Evolutionary conservation across 1,284 basidiomycete species (phyloP), one percentile per base, ranked within the genome.

Genomic region (Cryptococcus sp.): DNA sequence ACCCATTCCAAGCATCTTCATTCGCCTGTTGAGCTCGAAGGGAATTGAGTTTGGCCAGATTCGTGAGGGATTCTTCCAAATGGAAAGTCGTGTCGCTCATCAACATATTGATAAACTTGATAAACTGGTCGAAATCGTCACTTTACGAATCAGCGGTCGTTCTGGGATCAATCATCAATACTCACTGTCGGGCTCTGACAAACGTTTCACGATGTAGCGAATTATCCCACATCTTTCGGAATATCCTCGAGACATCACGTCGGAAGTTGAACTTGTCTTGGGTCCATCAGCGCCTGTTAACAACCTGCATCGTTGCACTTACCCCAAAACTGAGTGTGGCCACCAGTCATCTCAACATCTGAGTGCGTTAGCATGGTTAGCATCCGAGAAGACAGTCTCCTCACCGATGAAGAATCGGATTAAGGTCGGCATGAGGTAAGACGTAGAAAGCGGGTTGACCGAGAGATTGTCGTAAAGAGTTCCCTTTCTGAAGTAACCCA

Each of bases 61-160:
- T 89, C 63, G 86, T 87, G 52, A 98, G 80, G 4, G 93, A 95
- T 70, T 99, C 96, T 72, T 98, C 95, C 80, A 99, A 86, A 58
- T 98, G 86, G 77, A 93, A 98, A 1, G 96, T 98, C 46, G 96
- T 93, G 70, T 99, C 96, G 82, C 97, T 98, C 82, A 98, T 97
- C 83, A 98, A 88, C 65, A 98, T 82, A 77, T 99, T 98, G 77
- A 93, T 85, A 74, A 99, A 98, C 53, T 89, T 87, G 58, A 98
- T 87, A 71, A 96, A 96, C 72, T 89, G 88, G 62, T 95, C 90
- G 54, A 88, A 86, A 66, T 91, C 84, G 67, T 89, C 83, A 57
- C 89, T 93, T n/a, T 11, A 30, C n/a, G 6, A 30, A n/a, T 56
- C 44, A 44, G 30, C 46, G 10, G n/a, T 41, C 38, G 38, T 41